phyloP scores from a whole-genome alignment of 75 land plant species.

The Pinus albicaulis region DNA sequence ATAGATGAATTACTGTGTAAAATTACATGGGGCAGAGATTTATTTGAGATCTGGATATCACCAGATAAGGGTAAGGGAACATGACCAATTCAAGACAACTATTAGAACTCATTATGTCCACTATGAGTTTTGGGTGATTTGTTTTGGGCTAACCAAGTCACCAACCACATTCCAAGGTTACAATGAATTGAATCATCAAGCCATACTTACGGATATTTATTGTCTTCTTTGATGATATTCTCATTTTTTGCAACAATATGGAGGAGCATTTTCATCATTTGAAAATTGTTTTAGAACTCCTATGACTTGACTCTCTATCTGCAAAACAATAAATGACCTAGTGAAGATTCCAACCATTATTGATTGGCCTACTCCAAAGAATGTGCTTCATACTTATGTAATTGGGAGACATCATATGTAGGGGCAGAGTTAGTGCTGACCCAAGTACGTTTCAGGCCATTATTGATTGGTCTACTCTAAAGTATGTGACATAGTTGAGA shows the following conservation, averaged over 20 bases:
- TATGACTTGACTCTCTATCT: not conserved
- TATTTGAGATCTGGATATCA: not conserved
- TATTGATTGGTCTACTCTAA: too few relatives aligned
- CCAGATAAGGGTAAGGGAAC: not conserved
- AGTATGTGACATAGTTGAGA: not conserved
- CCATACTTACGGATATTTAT: not conserved
- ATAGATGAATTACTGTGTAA: conserved; percentile 2
- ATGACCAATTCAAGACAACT: not conserved
- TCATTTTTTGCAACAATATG: not conserved
- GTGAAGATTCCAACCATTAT: not conserved
- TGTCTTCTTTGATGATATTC: not conserved
- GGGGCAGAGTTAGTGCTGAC: not conserved
- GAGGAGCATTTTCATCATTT: conserved; percentile 1
- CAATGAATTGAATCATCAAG: not conserved
- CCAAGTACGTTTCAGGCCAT: not conserved
- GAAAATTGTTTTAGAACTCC: not conserved
- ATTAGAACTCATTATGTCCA: not conserved
- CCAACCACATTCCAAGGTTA: not conserved
- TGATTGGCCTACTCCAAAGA: not conserved
- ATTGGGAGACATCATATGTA: not conserved
- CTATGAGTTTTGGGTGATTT: not conserved
- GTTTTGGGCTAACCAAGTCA: conserved; percentile 1
- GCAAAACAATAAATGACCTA: not conserved
- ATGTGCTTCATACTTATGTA: not conserved
- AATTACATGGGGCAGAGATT: not conserved